phyloP scores from a whole-genome alignment of 495 filamentous ascomycete genomes.

The Chaetomidium leptoderma region DNA sequence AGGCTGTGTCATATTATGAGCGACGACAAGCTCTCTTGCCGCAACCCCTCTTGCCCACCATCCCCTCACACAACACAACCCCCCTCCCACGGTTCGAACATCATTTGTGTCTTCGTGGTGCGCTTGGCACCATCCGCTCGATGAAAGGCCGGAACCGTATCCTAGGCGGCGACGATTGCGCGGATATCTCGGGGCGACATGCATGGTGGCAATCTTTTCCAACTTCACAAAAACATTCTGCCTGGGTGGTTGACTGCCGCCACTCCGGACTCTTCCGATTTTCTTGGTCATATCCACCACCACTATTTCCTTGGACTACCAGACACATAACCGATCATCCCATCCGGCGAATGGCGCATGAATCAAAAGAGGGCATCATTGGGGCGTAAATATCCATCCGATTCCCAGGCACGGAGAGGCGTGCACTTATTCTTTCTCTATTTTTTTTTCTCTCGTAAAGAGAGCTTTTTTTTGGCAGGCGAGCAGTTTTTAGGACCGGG shows the following conservation, averaged over 20 bases:
- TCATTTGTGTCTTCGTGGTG: background rate
- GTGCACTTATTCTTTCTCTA: slow-evolving; percentile 8
- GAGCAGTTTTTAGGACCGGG: background rate
- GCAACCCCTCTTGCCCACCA: background rate
- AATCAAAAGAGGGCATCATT: slow-evolving; percentile 35
- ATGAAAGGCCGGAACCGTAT: background rate
- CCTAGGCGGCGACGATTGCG: slow-evolving; percentile 4
- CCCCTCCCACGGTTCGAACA: background rate
- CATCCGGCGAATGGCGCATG: slow-evolving; percentile 35
- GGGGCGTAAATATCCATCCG: slow-evolving; percentile 29
- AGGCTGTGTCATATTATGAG: slow-evolving; percentile 39
- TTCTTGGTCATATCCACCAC: slow-evolving; percentile 28
- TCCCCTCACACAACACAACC: background rate
- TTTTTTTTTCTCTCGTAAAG: slow-evolving; percentile 10
- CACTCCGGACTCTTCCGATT: slow-evolving; percentile 11
- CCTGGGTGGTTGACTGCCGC: background rate
- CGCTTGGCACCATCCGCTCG: background rate
- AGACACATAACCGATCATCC: slow-evolving; percentile 27
- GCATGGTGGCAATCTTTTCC: slow-evolving; percentile 13
- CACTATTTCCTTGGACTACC: slow-evolving; percentile 14
- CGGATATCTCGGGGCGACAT: slow-evolving; percentile 1
- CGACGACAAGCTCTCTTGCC: slow-evolving; percentile 1
- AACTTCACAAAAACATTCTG: background rate
- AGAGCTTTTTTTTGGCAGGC: slow-evolving; percentile 5
- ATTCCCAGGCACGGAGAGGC: slow-evolving; percentile 6